phyloP scores from a whole-genome alignment of 2,329 filamentous ascomycete species.

The Fusarium sp. region DNA sequence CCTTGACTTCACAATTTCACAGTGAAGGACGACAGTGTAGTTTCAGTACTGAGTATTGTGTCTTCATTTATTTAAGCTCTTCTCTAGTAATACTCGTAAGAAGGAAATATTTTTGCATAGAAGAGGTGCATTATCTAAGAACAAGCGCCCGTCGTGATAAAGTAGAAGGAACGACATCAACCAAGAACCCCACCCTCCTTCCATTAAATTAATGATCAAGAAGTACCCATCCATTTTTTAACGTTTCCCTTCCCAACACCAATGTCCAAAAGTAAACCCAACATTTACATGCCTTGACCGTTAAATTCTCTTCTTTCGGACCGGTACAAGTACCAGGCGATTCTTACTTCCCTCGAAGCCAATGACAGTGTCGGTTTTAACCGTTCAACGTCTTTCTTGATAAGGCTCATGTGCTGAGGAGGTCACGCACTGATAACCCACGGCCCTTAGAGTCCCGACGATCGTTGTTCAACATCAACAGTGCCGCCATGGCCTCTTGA shows the following conservation, averaged over 20 bases:
- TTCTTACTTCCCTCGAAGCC: neutral
- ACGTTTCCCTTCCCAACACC: constrained; percentile 1
- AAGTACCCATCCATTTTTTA: constrained; percentile 11
- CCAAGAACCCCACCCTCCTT: constrained; percentile 24
- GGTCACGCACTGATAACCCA: constrained; percentile 66
- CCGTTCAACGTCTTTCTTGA: neutral
- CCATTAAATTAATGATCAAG: constrained; percentile 27
- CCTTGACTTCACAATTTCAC: neutral
- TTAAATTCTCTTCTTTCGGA: neutral
- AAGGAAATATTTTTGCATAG: neutral
- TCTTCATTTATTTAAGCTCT: neutral
- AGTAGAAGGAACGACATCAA: neutral
- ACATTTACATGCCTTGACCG: neutral
- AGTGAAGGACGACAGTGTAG: neutral
- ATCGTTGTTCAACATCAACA: constrained; percentile 89
- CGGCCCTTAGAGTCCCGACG: constrained; percentile 66
- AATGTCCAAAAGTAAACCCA: constrained; percentile 1
- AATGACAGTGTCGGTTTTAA: neutral
- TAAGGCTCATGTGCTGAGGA: constrained; percentile 62
- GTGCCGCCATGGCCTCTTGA: constrained; percentile 85
- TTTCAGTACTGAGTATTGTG: neutral
- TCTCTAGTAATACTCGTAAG: neutral
- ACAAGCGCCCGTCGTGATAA: neutral
- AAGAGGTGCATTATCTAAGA: neutral
- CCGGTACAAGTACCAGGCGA: neutral